phyloP scores from a whole-genome alignment of 1,139 yeast genomes.

The Yamadazyma dushanensis region DNA sequence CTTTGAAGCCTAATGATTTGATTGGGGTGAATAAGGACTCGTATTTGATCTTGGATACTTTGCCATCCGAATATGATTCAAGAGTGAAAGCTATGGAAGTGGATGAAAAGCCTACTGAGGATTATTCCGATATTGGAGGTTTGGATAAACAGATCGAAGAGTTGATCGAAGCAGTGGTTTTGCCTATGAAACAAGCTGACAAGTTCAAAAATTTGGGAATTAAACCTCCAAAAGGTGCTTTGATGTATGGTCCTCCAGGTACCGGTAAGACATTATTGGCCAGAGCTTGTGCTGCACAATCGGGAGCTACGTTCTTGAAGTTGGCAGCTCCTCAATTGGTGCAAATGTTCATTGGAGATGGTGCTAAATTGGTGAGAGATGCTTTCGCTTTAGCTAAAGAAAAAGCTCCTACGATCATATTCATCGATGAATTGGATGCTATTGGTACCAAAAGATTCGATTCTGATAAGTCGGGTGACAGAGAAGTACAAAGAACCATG shows the following conservation, averaged over 20 bases:
- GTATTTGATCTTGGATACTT: conserved; percentile 85
- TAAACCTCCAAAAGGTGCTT: conserved; percentile 96
- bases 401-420: conserved; percentile 96
- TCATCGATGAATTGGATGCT: conserved; percentile 97
- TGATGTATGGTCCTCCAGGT: conserved; percentile 99
- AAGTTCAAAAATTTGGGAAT: conserved; percentile 91
- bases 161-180: conserved; percentile 93
- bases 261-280: conserved; percentile 97
- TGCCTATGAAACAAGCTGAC: conserved; percentile 98
- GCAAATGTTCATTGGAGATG: conserved; percentile 99
- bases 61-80: conserved; percentile 96
- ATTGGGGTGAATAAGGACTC: conserved; percentile 98
- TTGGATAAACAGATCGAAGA: conserved; percentile 97
- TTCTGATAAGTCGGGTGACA: conserved; percentile 95
- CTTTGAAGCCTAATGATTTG: conserved; percentile 90
- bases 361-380: conserved; percentile 96
- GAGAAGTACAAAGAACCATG: conserved; percentile 99
- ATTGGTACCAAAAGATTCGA: conserved; percentile 98
- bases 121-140: conserved; percentile 97
- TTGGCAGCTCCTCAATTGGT: conserved; percentile 98
- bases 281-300: conserved; percentile 98
- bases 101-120: conserved; percentile 96
- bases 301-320: conserved; percentile 95
- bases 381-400: conserved; percentile 99
- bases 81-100: conserved; percentile 99